Percentiles rank a stretch among this genome's conserved stretches.
Conservation (phyloP, 148 eudicot species). For the Vaccinium corymbosum region DNA sequence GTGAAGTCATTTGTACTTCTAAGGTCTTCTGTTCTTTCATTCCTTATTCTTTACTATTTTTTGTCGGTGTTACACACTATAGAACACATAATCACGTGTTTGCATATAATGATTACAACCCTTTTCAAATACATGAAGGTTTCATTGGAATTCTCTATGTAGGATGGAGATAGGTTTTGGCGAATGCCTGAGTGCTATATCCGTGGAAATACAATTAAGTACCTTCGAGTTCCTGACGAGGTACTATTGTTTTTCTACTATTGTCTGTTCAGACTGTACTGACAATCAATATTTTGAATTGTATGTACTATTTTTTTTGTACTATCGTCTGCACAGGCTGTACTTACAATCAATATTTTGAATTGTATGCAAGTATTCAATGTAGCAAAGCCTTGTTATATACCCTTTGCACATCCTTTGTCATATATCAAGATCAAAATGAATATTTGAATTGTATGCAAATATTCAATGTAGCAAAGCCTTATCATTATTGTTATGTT, state of each 20-base stretch:
- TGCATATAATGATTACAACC: not conserved
- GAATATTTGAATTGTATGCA: not conserved
- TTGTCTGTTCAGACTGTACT: not conserved
- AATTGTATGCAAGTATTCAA: not conserved
- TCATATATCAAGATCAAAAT: too few species aligned
- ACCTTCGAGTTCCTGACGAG: conserved; percentile 60
- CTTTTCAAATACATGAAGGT: not conserved
- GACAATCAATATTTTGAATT: not conserved
- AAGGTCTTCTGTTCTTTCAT: conserved; percentile 41
- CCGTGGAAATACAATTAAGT: conserved; percentile 87
- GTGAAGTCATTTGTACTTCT: conserved; percentile 93
- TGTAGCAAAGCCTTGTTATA: not conserved
- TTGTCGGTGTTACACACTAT: not conserved
- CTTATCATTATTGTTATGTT: not conserved
- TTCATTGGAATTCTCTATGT: conserved; percentile 10
- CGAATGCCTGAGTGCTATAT: conserved; percentile 94
- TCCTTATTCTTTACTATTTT: not conserved
- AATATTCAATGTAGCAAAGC: not conserved
- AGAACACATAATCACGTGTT: not conserved
- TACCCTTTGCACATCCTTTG: not conserved
- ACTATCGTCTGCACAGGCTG: not conserved
- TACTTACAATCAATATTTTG: not conserved
- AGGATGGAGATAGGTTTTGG: conserved; percentile 98
- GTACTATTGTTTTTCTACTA: conserved; percentile 21
- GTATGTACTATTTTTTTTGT: conserved; percentile 20